Evolutionary conservation across 2,329 filamentous ascomycete species (phyloP), one percentile per base, ranked within the genome.

Genomic region (Talaromyces funiculosus): DNA sequence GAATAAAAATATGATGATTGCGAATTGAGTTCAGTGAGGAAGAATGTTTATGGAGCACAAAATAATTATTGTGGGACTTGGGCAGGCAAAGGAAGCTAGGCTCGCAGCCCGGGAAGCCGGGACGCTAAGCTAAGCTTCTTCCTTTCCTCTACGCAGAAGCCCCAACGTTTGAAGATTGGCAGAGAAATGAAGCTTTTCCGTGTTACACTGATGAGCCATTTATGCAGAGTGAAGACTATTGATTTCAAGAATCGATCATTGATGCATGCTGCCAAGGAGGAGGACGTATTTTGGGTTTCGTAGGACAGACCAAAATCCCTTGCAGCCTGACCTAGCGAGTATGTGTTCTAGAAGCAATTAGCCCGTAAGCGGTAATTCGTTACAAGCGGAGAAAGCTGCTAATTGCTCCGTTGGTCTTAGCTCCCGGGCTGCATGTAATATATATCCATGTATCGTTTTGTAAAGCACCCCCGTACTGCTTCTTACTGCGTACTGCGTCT

Each of bases 31-130:
- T 45, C 22, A 22, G 12, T 26, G 10, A 45, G 42, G 42, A 45
- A 45, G 42, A 26, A 45, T 26, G 42, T 45, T 45, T 45, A 26
- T 14, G 42, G 22, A 26, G 42, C 16, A 26, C 22, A 47, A 26
- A 47, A 26, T 16, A 26, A n/a, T 29, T n/a, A 47, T 18, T 47
- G 43, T 47, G 43, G 43, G 43, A 24, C 43, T 47, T 29, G 43
- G 43, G 24, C 43, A 47, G 22, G 22, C 14, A 47, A 22, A 45
- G 43, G 43, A 47, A n/a, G 22, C 24, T 26, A 47, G 47, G 29
- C 47, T 20, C 31, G 14, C 26, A 37, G 60, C 60, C 60, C 60
- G 47, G 47, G 45, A 61, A 42, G 54, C 49, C 60, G 60, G 60
- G 45, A 61, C 60, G 55, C 60, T 61, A 61, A 35, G 22, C 45